These are phyloP conservation scores for Calonectria honghensis DNA, from an alignment of 2,329 filamentous ascomycete species.

Conservation along the genomic window DNA sequence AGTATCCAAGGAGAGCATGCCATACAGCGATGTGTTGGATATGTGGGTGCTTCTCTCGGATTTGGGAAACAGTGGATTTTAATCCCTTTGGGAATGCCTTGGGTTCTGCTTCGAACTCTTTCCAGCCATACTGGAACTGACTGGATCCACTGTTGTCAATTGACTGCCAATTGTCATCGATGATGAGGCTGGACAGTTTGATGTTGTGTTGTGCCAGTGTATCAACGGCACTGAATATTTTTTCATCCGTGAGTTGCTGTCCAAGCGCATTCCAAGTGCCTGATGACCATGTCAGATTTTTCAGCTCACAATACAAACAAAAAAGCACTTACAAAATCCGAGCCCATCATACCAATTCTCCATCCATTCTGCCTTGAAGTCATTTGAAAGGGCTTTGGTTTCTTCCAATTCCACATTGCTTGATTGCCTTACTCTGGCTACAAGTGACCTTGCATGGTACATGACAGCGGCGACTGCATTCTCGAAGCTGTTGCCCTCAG, in stretches of 20 bases:
- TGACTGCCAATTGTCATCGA: constrained; percentile 97
- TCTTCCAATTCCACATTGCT: constrained; percentile 67
- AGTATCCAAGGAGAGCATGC: constrained; percentile 93
- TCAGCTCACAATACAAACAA: not conserved
- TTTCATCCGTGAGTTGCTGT: constrained; percentile 86
- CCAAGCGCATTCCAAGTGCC: constrained; percentile 96
- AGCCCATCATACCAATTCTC: constrained; percentile 95
- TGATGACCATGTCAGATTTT: constrained; percentile 56
- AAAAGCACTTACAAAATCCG: constrained; percentile 82
- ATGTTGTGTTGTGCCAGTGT: constrained; percentile 82
- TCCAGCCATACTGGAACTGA: constrained; percentile 80
- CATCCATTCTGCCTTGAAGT: constrained; percentile 79
- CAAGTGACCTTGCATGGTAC: constrained; percentile 85
- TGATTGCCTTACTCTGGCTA: constrained; percentile 63
- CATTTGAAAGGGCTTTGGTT: constrained; percentile 66
- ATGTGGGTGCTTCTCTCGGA: constrained; percentile 81
- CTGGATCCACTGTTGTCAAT: constrained; percentile 72
- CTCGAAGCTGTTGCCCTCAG: constrained; percentile 83
- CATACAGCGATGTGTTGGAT: constrained; percentile 93
- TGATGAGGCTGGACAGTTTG: constrained; percentile 89
- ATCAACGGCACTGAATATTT: constrained; percentile 84
- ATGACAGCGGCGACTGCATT: constrained; percentile 86
- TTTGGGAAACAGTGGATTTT: constrained; percentile 79
- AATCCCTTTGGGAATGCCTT: constrained; percentile 87
- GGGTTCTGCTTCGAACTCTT: constrained; percentile 89